Evolutionary conservation across 2,329 filamentous ascomycete species (phyloP).

Genomic region (Dactylellina haptotyla): DNA sequence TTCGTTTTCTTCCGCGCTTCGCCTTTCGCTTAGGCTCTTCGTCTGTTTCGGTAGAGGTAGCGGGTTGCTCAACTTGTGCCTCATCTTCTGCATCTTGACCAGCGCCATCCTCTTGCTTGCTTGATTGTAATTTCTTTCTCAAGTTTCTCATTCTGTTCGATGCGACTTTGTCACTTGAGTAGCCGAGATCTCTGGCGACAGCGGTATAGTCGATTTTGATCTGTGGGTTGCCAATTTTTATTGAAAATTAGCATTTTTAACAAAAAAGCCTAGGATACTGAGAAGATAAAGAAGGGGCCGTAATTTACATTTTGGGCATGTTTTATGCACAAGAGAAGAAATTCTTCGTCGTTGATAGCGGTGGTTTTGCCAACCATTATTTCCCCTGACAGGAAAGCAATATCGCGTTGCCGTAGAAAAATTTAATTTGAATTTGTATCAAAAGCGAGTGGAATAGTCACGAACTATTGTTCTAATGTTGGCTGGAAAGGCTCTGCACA

Average conservation of each 20-base stretch:
- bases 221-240: conserved; percentile 14
- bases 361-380: conserved; percentile 7
- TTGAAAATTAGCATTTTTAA: not conserved
- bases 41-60: not conserved
- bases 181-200: conserved; percentile 41
- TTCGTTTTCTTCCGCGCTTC: conserved; percentile 28
- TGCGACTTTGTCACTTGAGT: conserved; percentile 11
- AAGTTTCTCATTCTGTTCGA: conserved; percentile 28
- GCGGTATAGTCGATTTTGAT: conserved; percentile 25
- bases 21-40: conserved; percentile 21
- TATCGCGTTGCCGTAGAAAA: too few species aligned
- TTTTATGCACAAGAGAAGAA: conserved; percentile 38
- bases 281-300: not conserved
- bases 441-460: too few species aligned
- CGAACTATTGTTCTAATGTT: too few species aligned
- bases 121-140: conserved; percentile 11
- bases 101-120: not conserved
- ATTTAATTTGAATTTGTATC: not conserved
- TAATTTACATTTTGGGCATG: conserved; percentile 16
- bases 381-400: too few species aligned
- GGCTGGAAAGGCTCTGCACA: too few species aligned
- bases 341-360: conserved; percentile 15
- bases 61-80: not conserved
- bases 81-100: not conserved
- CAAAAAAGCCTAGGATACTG: not conserved